Percentiles rank a stretch among this genome's conserved stretches.
Conservation (phyloP, 345 rosid species). For the Mallotus nudiflorus region DNA sequence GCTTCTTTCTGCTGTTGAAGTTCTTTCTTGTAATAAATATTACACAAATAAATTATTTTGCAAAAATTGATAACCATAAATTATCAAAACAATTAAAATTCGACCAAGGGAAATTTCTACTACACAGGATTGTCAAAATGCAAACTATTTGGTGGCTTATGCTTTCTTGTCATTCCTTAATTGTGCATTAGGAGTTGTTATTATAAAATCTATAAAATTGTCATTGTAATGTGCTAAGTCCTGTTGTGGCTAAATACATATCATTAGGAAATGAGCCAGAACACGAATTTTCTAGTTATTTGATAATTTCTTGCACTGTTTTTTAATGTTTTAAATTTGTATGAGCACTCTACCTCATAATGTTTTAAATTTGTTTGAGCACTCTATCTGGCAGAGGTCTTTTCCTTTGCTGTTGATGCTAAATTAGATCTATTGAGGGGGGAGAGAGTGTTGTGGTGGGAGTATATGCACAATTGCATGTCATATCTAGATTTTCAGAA, state of each 20-base stretch:
- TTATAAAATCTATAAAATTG: neutral
- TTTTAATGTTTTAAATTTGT: neutral
- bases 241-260: neutral
- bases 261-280: neutral
- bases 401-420: neutral
- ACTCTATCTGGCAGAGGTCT: neutral
- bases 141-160: neutral
- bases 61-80: neutral
- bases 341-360: neutral
- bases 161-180: neutral
- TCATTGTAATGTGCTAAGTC: no score
- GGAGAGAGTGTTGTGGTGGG: no score
- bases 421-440: neutral
- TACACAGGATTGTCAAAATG: neutral
- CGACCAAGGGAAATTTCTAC: neutral
- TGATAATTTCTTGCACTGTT: neutral
- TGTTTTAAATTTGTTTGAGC: no score
- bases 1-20: conserved; percentile 23
- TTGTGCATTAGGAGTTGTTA: neutral
- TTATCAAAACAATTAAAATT: neutral
- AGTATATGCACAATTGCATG: no score
- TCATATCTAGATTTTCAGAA: no score
- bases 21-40: conserved; percentile 1
- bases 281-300: neutral
- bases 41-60: no score